Evolutionary conservation across 352 stramenopile genomes (phyloP).

Genomic region (Phytophthora sansomeana): DNA sequence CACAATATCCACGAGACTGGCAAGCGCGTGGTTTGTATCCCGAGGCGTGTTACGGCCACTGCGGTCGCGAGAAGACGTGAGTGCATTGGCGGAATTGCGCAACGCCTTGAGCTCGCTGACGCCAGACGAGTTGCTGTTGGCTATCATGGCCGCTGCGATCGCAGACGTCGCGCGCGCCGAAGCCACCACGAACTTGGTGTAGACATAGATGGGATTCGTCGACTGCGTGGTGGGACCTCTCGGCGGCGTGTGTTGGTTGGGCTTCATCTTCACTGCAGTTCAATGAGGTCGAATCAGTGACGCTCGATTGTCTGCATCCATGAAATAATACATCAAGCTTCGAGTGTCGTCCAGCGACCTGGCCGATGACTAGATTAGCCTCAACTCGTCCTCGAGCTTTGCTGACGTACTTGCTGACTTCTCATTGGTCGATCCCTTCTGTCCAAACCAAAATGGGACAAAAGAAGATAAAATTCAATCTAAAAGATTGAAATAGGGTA

Average conservation of each 20-base stretch:
- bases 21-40: constrained; percentile 15
- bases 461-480: background rate
- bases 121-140: constrained; percentile 35
- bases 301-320: constrained; percentile 3
- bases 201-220: constrained; percentile 55
- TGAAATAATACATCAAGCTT: background rate
- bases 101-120: constrained; percentile 45
- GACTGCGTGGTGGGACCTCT: constrained; percentile 31
- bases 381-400: constrained; percentile 29
- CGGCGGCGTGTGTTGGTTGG: constrained; percentile 16
- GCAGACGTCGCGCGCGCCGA: constrained; percentile 56
- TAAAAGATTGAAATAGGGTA: no score
- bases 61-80: constrained; percentile 39
- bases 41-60: constrained; percentile 22
- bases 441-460: background rate
- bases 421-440: constrained; percentile 15
- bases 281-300: constrained; percentile 3
- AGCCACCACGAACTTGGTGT: constrained; percentile 54
- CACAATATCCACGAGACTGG: constrained; percentile 32
- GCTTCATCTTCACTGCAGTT: constrained; percentile 13
- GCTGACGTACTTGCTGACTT: constrained; percentile 32
- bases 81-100: constrained; percentile 34
- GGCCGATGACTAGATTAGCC: constrained; percentile 20
- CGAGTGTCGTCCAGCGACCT: constrained; percentile 14
- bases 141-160: constrained; percentile 56